Evolutionary conservation across 768 basidiomycete species (phyloP).

Genomic region (Phlebiopsis flavidoalba): DNA sequence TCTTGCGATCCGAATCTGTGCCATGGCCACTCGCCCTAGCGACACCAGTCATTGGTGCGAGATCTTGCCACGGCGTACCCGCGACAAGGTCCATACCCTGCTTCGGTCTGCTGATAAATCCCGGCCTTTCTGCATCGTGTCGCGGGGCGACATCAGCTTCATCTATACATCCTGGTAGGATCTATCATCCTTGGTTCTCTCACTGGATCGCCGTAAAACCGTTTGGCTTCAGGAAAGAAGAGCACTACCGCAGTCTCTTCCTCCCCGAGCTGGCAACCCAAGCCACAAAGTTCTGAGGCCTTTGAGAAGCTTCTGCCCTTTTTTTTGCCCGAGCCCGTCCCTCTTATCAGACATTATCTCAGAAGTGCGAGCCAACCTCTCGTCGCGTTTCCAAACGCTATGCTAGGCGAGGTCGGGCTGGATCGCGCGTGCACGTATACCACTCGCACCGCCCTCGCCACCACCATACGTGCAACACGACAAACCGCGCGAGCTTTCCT

Average conservation of each 20-base stretch:
- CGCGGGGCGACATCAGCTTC: background rate
- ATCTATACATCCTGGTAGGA: conserved; percentile 43
- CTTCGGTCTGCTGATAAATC: conserved; percentile 58
- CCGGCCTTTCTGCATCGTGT: background rate
- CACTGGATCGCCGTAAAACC: conserved; percentile 59
- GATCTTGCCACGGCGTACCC: conserved; percentile 58
- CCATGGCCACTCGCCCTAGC: conserved; percentile 65
- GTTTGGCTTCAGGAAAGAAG: conserved; percentile 47
- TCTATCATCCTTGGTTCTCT: conserved; percentile 92
- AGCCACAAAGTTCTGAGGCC: conserved; percentile 26
- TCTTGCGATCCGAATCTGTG: conserved; percentile 66
- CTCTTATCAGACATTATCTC: conserved; percentile 53
- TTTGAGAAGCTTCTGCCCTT: conserved; percentile 54
- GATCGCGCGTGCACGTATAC: conserved; percentile 78
- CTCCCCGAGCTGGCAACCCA: conserved; percentile 29
- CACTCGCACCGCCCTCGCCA: conserved; percentile 43
- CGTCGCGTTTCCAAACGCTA: conserved; percentile 58
- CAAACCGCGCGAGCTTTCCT: conserved; percentile 54
- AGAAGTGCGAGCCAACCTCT: conserved; percentile 56
- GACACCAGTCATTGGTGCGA: conserved; percentile 74
- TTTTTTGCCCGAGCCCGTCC: conserved; percentile 74
- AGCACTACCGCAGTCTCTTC: conserved; percentile 75
- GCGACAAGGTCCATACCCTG: conserved; percentile 73
- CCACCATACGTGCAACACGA: conserved; percentile 15
- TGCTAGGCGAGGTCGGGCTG: conserved; percentile 93